Conservation (phyloP, 768 basidiomycete species). For the Pulveroboletus frians region DNA sequence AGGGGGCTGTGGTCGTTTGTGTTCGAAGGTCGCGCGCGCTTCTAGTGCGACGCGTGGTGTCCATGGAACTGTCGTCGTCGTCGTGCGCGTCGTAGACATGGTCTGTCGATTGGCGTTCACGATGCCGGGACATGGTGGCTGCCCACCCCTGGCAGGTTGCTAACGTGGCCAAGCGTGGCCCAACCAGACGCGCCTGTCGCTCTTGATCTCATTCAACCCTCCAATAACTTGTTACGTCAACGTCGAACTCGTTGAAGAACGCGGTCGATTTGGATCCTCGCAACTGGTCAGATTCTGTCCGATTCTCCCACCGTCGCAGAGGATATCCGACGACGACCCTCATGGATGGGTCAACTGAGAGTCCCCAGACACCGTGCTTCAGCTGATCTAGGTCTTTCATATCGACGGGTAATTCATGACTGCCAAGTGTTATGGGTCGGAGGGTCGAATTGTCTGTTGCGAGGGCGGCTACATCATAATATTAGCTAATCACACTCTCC, state of each 20-base stretch:
- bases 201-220: no score
- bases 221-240: no score
- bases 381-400: background rate
- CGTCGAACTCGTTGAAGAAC: no score
- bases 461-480: background rate
- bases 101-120: background rate
- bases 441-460: background rate
- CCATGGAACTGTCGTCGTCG: slow-evolving; percentile 5
- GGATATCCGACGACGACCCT: no score
- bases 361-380: slow-evolving; percentile 9
- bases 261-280: no score
- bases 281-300: no score
- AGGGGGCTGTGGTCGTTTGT: background rate
- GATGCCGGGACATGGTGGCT: background rate
- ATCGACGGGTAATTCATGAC: background rate
- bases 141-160: background rate
- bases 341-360: no score
- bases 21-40: slow-evolving; percentile 20
- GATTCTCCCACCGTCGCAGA: no score
- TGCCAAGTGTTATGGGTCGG: background rate
- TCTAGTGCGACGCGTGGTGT: slow-evolving; percentile 19
- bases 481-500: slow-evolving; percentile 21
- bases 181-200: background rate
- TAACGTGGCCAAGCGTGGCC: background rate
- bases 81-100: slow-evolving; percentile 1